phyloP scores from a whole-genome alignment of 352 stramenopile species.

The Saprolegnia parasitica region DNA sequence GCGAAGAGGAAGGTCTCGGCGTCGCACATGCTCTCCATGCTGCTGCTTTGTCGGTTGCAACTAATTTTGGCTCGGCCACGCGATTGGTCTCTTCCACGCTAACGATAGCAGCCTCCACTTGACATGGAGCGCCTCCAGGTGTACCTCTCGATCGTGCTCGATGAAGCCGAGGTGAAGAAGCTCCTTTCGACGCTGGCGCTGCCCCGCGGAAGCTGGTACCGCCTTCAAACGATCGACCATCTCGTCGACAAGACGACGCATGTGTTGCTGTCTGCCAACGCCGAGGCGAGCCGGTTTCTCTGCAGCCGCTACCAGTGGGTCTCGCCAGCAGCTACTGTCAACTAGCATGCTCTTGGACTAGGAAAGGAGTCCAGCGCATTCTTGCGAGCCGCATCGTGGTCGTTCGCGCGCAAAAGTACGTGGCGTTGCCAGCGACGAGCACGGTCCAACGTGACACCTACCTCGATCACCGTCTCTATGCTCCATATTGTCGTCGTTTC shows the following conservation, averaged over 20 bases:
- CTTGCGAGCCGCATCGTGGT: neutral
- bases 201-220: slow-evolving; percentile 4
- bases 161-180: neutral
- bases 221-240: neutral
- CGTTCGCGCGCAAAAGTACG: slow-evolving; percentile 10
- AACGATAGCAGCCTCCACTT: too few species aligned
- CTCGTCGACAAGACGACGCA: slow-evolving; percentile 3
- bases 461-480: neutral
- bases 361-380: neutral
- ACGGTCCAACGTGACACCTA: neutral
- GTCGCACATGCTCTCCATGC: slow-evolving; percentile 7
- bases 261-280: neutral
- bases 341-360: neutral
- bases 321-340: neutral
- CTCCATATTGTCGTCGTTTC: neutral
- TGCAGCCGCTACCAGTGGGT: neutral
- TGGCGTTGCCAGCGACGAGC: neutral
- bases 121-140: slow-evolving; percentile 2
- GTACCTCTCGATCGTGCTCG: neutral
- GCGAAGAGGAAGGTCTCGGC: neutral
- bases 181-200: neutral
- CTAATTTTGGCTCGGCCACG: neutral
- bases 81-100: neutral
- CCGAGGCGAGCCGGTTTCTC: neutral
- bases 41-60: neutral